phyloP scores from a whole-genome alignment of 495 filamentous ascomycete genomes.

The Xylaria grammica region DNA sequence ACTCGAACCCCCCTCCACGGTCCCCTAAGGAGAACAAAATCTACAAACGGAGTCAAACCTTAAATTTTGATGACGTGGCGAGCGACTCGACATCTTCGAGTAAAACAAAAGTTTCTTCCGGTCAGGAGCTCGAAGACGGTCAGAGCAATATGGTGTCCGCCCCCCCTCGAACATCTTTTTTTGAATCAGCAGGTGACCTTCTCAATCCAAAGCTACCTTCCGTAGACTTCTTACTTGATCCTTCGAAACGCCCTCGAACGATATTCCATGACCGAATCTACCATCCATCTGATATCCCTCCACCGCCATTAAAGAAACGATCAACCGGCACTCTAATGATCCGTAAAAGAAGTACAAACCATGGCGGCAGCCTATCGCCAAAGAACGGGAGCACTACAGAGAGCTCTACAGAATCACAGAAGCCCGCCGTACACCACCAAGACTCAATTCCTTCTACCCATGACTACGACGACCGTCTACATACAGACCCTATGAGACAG shows the following conservation, averaged over 20 bases:
- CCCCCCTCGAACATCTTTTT: slow-evolving; percentile 91
- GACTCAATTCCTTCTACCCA: slow-evolving; percentile 39
- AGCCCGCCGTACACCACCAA: slow-evolving; percentile 28
- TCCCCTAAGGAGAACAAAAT: slow-evolving; percentile 67
- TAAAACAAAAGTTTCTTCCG: slow-evolving; percentile 46
- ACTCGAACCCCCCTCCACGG: slow-evolving; percentile 31
- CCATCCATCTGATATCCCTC: slow-evolving; percentile 89
- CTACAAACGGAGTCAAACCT: slow-evolving; percentile 78
- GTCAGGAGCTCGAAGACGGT: slow-evolving; percentile 50
- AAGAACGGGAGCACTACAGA: slow-evolving; percentile 42
- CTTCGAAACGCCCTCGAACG: slow-evolving; percentile 80
- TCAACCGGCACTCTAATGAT: slow-evolving; percentile 42
- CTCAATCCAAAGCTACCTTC: slow-evolving; percentile 88
- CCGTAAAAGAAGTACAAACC: slow-evolving; percentile 33
- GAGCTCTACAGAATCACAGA: slow-evolving; percentile 4
- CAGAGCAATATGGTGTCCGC: slow-evolving; percentile 53
- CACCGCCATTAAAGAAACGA: slow-evolving; percentile 70
- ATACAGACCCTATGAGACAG: slow-evolving; percentile 44
- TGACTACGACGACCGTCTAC: slow-evolving; percentile 44
- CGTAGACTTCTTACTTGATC: slow-evolving; percentile 78
- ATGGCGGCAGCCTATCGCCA: slow-evolving; percentile 20
- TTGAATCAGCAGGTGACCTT: slow-evolving; percentile 91
- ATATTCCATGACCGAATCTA: slow-evolving; percentile 98
- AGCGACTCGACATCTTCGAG: slow-evolving; percentile 42
- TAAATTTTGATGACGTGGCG: slow-evolving; percentile 49